A percentile compares a stretch with the other conserved stretches of the same genome.
Evolutionary conservation across 2,329 filamentous ascomycete species (phyloP).

Genomic region (Colletotrichum lini): DNA sequence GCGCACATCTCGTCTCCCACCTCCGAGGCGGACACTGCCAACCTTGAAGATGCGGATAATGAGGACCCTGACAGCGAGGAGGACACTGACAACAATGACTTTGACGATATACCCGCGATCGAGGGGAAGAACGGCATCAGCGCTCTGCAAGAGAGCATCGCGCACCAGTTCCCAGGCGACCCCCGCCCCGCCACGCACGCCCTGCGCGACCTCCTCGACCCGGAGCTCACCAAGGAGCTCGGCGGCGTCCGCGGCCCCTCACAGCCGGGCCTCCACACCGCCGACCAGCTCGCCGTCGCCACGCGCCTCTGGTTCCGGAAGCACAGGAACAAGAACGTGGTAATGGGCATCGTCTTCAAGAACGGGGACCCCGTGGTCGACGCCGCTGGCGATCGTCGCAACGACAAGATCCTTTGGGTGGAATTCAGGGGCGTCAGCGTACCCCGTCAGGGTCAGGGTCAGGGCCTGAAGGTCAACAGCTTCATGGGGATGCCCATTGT

Average conservation of each 20-base stretch:
- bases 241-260: not conserved
- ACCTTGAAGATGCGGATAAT: not conserved
- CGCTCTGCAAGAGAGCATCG: not conserved
- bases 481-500: not conserved
- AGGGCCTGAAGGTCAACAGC: not conserved
- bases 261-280: not conserved
- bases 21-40: not conserved
- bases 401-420: not conserved
- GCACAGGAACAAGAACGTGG: not conserved
- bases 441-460: too few relatives aligned
- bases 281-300: not conserved
- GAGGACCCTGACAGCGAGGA: too few relatives aligned
- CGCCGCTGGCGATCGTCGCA: not conserved
- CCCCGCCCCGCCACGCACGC: not conserved
- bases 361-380: not conserved
- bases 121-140: not conserved
- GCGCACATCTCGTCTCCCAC: not conserved
- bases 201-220: not conserved
- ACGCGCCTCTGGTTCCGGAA: not conserved
- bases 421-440: fast-evolving
- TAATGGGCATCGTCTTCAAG: not conserved
- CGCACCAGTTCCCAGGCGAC: not conserved
- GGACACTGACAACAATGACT: too few relatives aligned
- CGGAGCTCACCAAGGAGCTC: not conserved
- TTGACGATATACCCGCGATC: not conserved